Base-by-base conservation (phyloP, 2,329 filamentous ascomycete genomes). In the Pseudogymnoascus sp. region DNA sequence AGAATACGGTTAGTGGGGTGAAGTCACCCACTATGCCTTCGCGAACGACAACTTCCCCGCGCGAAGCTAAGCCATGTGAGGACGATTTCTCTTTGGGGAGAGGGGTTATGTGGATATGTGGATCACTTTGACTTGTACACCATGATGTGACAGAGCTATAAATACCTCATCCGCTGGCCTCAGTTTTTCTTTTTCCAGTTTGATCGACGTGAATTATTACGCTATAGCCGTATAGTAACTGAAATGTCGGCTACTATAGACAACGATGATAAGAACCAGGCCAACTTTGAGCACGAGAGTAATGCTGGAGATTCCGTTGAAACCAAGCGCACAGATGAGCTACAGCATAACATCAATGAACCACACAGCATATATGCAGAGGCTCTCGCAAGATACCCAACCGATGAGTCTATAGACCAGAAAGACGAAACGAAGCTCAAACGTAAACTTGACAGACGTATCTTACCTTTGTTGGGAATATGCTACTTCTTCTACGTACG, bases 381-480 rank as follows among this genome's bases (percentile, higher is more conserved):
- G 44, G 44, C 44, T 31, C 44, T 50, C 26, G 44, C 44, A 11
- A 50, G 26, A 50, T 61, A 61, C 35, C 60, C 60, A 15, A 61
- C 31, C 17, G 60, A 76, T 60, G 73, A 75, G 57, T 67, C 69
- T 17, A 76, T 77, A 47, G 71, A 76, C 35, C 64, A 66, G 2
- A 68, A 65, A 1, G 66, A 69, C 0, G 74, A 76, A 61, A 72
- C 68, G 54, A 68, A 65, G 17, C 62, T 77, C 2, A 61, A 69
- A 10, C 72, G 74, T 41, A 76, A 76, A 65, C 63, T 77, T 0
- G 75, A 77, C 62, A 66, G 68, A 40, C 69, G 72, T 2, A 75
- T 77, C 6, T 64, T 77, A 8, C 74, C 74, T 0, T 58, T 76
- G 9, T 63, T 76, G 0, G 73, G 74, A 3, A 68, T 76, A 9